Evolutionary conservation across 1,284 basidiomycete genomes (phyloP), one percentile per base, ranked within the genome.

Genomic region (Tilletia caries): DNA sequence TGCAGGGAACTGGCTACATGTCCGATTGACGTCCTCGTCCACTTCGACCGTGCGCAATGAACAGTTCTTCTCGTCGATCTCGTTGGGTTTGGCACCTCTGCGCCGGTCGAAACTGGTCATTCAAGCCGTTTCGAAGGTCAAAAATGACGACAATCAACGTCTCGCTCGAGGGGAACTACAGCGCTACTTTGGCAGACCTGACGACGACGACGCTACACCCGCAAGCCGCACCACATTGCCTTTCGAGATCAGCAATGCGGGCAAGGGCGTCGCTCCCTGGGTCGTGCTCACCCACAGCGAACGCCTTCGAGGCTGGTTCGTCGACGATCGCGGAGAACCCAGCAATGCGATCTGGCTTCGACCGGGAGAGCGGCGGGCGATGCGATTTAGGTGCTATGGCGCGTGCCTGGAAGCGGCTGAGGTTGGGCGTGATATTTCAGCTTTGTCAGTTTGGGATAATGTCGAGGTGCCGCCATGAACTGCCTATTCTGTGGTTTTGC

Each of bases 291-390:
- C 29, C 13, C 58, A 62, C 58, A 62, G 58, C 58, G 20, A 33
- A 6, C 29, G 58, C 12, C 58, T 62, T 29, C 27, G 29, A 18
- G 58, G 58, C 32, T 62, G 58, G 58, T 62, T 62, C 58, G 32
- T 34, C 23, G 23, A 3, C 1, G 64, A 60, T 18, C 10, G 54
- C 3, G 65, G 34, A 3, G 33, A n/a, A 29, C 70, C 75, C 3
- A 25, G 43, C 1, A 76, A 74, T 25, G 75, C n/a, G 0, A 64
- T 74, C 58, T 74, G 68, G 65, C 41, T 76, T 18, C 58, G 67
- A 8, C 75, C 73, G 0, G 54, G 48, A 13, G 50, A 71, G 13
- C n/a, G 20, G 10, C 27, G 67, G 29, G 13, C 6, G 12, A 3
- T 69, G 29, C 18, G 58, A 32, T 69, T 69, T 29, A 13, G 34